Evolutionary conservation across 768 basidiomycete genomes (phyloP).

Genomic region (Hypsizygus marmoreus): DNA sequence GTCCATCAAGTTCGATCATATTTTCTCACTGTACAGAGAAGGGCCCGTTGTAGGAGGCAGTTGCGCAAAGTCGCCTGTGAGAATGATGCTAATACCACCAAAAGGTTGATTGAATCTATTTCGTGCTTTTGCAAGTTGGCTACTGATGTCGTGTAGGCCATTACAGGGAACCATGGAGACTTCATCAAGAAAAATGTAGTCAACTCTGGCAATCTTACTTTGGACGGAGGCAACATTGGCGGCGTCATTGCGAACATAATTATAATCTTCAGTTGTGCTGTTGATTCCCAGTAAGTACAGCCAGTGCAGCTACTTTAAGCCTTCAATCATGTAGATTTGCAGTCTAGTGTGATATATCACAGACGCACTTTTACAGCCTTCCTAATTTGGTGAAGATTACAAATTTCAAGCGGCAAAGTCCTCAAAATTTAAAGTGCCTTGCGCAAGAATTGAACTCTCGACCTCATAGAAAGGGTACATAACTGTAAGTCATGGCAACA

Average conservation of each 20-base stretch:
- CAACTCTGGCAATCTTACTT: slow-evolving; percentile 16
- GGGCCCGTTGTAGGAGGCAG: slow-evolving; percentile 33
- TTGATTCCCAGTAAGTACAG: neutral
- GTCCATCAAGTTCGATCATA: slow-evolving; percentile 8
- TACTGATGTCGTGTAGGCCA: slow-evolving; percentile 24
- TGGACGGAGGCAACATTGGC: neutral
- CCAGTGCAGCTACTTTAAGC: no score
- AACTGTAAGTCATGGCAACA: no score
- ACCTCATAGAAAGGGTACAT: no score
- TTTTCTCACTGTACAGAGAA: slow-evolving; percentile 21
- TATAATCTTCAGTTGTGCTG: slow-evolving; percentile 23
- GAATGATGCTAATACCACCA: slow-evolving; percentile 41
- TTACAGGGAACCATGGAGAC: slow-evolving; percentile 34
- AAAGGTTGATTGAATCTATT: neutral
- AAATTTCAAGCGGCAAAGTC: no score
- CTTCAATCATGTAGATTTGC: no score
- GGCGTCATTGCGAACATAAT: neutral
- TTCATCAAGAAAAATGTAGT: slow-evolving; percentile 38
- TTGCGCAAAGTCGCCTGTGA: slow-evolving; percentile 49
- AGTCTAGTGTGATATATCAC: no score
- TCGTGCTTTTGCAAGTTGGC: slow-evolving; percentile 17
- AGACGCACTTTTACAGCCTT: no score
- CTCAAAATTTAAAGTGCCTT: no score
- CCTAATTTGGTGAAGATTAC: no score
- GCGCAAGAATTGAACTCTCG: no score